Base-by-base conservation (phyloP, 352 stramenopile genomes). In the Thraustochytrium striatum region DNA sequence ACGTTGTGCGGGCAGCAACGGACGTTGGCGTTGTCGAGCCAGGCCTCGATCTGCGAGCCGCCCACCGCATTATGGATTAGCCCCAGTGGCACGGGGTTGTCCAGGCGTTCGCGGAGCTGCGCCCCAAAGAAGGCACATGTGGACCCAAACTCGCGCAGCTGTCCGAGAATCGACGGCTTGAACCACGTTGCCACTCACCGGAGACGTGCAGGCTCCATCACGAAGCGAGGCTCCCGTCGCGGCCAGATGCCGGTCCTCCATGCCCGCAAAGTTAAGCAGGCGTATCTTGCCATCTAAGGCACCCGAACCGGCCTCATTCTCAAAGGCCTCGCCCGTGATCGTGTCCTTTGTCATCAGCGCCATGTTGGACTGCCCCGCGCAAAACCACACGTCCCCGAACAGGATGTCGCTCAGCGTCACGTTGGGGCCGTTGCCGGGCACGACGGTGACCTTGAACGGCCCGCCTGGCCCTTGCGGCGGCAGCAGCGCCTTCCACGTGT, bases 1-100 rank as follows among this genome's bases (percentile, higher is more conserved):
- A 19, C 21, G 36, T 55, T 55, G 9, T 83, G 13, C 13, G 19
- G 19, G 47, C 79, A 83, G 25, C 25, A 35, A 41, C 35, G 44
- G 35, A 83, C 39, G 13, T 28, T 83, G 38, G 47, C 57, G 36
- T 70, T 80, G 38, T 61, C 41, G n/a, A 82, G 38, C 55, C 43
- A 83, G 32, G 50, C 55, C 53, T 83, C 32, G 5, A 83, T 81
- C 43, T 35, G 7, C 8, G 65, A 47, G 25, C 79, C 79, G 30
- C 79, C 79, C 21, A 83, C 33, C 16, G 79, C 55, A 5, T 21
- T 81, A 55, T 83, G 53, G 13, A 75, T 32, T 19, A 83, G 72
- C 11, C 79, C 79, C 16, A 83, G 82, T 13, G 79, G 79, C 19
- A 83, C 9, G 0, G 52, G 9, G 13, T 30, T 16, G 32, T 50